Conservation (phyloP, 2,329 filamentous ascomycete species). For the Diaporthe sp. region DNA sequence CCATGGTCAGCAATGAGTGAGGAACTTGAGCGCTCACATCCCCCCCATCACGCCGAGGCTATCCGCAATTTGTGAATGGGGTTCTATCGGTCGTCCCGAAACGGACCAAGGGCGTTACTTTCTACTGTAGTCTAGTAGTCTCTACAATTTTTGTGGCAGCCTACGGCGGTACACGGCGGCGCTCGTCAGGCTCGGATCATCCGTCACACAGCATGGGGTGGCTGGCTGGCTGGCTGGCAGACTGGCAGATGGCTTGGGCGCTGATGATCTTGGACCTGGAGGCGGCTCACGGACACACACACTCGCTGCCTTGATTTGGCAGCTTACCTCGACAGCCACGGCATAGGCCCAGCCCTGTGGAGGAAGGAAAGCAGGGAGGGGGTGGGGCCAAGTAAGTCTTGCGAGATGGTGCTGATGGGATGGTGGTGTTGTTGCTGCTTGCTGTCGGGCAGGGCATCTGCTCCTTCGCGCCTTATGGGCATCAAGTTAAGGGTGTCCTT, state of each 20-base stretch:
- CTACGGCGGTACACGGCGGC: not conserved
- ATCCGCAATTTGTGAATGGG: conserved; percentile 3
- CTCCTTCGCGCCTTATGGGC: conserved; percentile 20
- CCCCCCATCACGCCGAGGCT: not conserved
- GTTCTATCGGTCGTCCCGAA: not conserved
- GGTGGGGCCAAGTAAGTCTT: not conserved
- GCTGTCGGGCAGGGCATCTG: not conserved
- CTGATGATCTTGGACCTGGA: not conserved
- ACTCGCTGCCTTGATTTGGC: conserved; percentile 9
- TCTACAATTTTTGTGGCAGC: not conserved
- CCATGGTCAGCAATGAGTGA: not conserved
- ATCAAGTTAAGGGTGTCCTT: not conserved
- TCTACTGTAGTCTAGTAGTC: not conserved
- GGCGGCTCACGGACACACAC: conserved; percentile 3
- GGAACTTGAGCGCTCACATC: not conserved
- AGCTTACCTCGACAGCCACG: conserved; percentile 5
- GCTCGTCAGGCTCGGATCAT: conserved; percentile 18
- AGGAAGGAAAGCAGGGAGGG: not conserved
- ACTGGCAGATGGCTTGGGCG: not conserved
- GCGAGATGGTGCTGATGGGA: not conserved
- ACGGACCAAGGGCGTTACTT: not conserved
- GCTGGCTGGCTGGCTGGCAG: conserved; percentile 14
- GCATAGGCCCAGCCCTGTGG: conserved; percentile 2
- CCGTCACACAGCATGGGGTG: conserved; percentile 32
- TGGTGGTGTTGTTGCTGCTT: not conserved